phyloP scores from a whole-genome alignment of 2,329 filamentous ascomycete species.

The Penicillium nordicum region DNA sequence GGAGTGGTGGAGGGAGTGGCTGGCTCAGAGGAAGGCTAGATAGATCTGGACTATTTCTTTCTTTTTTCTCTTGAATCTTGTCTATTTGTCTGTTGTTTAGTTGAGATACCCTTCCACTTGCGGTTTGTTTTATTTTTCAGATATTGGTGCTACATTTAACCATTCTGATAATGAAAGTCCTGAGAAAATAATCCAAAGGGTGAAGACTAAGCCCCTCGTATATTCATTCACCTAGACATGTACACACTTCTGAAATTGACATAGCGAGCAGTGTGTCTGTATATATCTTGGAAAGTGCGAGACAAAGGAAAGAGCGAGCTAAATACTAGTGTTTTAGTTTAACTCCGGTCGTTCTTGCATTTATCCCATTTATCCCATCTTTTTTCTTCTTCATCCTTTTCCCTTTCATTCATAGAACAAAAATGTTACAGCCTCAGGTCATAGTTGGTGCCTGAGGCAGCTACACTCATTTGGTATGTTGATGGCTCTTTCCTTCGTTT shows the following conservation, averaged over 20 bases:
- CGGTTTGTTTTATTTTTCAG: not conserved
- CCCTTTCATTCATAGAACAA: too few relatives aligned
- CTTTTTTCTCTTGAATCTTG: not conserved
- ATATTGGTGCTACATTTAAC: not conserved
- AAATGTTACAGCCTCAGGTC: not conserved
- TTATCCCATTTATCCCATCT: too few relatives aligned
- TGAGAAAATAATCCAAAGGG: not conserved
- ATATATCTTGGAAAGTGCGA: too few relatives aligned
- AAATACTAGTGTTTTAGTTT: not conserved
- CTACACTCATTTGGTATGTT: too few relatives aligned
- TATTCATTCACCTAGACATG: too few relatives aligned
- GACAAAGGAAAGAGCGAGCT: not conserved
- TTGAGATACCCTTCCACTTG: not conserved
- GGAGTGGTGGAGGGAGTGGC: constrained; percentile 24
- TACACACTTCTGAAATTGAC: not conserved
- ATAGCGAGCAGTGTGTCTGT: not conserved
- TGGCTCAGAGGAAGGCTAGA: constrained; percentile 8
- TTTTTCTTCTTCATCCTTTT: too few relatives aligned
- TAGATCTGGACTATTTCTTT: not conserved
- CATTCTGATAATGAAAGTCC: not conserved
- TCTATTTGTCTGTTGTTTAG: not conserved
- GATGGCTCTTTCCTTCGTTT: too few relatives aligned
- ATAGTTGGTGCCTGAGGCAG: not conserved
- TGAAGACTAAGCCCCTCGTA: not conserved
- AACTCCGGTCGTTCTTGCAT: not conserved